These are phyloP conservation scores for Pichia kluyveri DNA, from an alignment of 805 yeast species.

Conservation along the genomic window DNA sequence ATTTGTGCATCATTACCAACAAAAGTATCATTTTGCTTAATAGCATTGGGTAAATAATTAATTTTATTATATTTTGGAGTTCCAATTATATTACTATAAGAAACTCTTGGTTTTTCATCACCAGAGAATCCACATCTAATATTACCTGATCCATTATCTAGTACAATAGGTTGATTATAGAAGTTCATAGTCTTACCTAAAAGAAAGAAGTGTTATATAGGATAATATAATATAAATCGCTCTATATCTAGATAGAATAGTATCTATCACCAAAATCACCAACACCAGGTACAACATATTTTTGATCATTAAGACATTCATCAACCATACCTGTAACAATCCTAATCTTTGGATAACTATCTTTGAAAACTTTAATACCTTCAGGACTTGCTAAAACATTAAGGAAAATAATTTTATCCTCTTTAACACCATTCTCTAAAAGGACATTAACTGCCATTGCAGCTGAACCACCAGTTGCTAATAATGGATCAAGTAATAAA, in stretches of 20 bases:
- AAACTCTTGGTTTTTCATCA: constrained; percentile 66
- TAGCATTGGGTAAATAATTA: constrained; percentile 47
- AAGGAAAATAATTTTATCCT: constrained; percentile 80
- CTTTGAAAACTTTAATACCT: constrained; percentile 74
- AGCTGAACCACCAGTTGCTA: constrained; percentile 98
- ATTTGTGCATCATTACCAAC: constrained; percentile 72
- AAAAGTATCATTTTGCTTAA: constrained; percentile 51
- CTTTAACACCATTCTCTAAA: constrained; percentile 75
- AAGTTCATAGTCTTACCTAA: constrained; percentile 12
- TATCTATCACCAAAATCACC: constrained; percentile 99
- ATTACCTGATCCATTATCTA: constrained; percentile 82
- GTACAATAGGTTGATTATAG: constrained; percentile 63
- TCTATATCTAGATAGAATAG: constrained; percentile 60
- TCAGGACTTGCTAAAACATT: constrained; percentile 93
- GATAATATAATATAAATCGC: too few relatives aligned
- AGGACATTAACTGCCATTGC: constrained; percentile 94
- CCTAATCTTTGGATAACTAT: constrained; percentile 71
- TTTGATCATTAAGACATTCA: constrained; percentile 72
- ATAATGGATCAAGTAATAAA: constrained; percentile 89
- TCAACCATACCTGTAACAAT: constrained; percentile 94
- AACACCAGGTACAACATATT: constrained; percentile 85
- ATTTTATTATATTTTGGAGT: constrained; percentile 75
- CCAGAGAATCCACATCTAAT: constrained; percentile 92
- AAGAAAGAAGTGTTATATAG: too few relatives aligned
- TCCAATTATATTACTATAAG: constrained; percentile 62